These are phyloP conservation scores for Favolaschia claudopus DNA, from an alignment of 768 basidiomycete species.

Conservation along the genomic window DNA sequence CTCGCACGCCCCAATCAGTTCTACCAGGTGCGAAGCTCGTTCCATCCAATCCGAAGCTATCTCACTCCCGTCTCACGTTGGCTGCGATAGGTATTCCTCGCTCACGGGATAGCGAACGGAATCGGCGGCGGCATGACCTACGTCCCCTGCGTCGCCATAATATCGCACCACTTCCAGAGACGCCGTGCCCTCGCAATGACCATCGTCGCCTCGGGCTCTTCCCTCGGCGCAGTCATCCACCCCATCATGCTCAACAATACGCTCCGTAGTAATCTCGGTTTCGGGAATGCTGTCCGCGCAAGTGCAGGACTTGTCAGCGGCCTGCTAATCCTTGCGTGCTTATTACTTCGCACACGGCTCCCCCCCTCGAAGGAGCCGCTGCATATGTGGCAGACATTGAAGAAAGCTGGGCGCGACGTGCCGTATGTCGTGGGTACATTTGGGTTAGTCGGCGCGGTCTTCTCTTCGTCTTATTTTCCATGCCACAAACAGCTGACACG, in stretches of 20 bases:
- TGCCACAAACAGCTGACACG: background rate
- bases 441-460: no score
- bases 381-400: slow-evolving; percentile 34
- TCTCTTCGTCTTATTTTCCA: background rate
- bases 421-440: slow-evolving; percentile 51
- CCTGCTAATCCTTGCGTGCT: slow-evolving; percentile 34
- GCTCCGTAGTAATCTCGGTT: slow-evolving; percentile 38
- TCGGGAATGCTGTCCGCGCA: slow-evolving; percentile 48
- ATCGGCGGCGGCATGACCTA: slow-evolving; percentile 55
- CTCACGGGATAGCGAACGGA: slow-evolving; percentile 57
- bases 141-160: slow-evolving; percentile 52
- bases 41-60: background rate
- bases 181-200: slow-evolving; percentile 59
- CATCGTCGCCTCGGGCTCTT: slow-evolving; percentile 54
- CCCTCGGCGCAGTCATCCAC: slow-evolving; percentile 51
- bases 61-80: no score
- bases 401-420: slow-evolving; percentile 35
- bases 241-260: slow-evolving; percentile 54
- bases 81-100: slow-evolving; percentile 55
- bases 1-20: slow-evolving; percentile 39
- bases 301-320: slow-evolving; percentile 46
- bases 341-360: background rate
- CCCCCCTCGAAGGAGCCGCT: background rate
- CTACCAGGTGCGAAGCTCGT: slow-evolving; percentile 36
- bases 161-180: slow-evolving; percentile 57